These are phyloP conservation scores for Penicillium chermesinum DNA, from an alignment of 495 filamentous ascomycete genomes.

Conservation along the genomic window DNA sequence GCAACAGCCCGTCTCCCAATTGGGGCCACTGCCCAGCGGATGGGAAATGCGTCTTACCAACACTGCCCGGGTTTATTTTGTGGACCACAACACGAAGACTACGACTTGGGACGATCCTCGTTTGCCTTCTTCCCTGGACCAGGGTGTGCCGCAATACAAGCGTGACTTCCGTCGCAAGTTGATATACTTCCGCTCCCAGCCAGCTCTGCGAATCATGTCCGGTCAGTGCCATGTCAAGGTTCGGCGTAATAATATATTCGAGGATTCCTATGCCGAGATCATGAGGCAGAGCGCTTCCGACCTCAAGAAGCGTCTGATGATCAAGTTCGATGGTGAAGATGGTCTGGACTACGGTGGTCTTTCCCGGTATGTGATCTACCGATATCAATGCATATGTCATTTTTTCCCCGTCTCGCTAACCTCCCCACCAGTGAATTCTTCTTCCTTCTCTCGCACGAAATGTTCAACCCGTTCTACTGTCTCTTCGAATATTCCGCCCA, in stretches of 20 bases:
- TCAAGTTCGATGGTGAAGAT: slow-evolving; percentile 98
- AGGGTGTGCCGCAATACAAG: slow-evolving; percentile 99
- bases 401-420: slow-evolving; percentile 21
- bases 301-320: slow-evolving; percentile 97
- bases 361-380: slow-evolving; percentile 54
- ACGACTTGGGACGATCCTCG: slow-evolving; percentile 99
- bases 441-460: slow-evolving; percentile 99
- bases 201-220: slow-evolving; percentile 87
- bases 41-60: slow-evolving; percentile 99
- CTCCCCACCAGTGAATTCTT: slow-evolving; percentile 78
- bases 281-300: slow-evolving; percentile 95
- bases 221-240: slow-evolving; percentile 99
- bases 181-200: slow-evolving; percentile 98
- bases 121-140: slow-evolving; percentile 90
- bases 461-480: slow-evolving; percentile 99
- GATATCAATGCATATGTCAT: background rate
- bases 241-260: slow-evolving; percentile 91
- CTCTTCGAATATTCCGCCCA: slow-evolving; percentile 99
- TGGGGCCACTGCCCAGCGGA: slow-evolving; percentile 92
- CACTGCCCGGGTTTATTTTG: slow-evolving; percentile 95
- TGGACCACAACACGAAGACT: slow-evolving; percentile 99
- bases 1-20: slow-evolving; percentile 94
- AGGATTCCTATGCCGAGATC: slow-evolving; percentile 97
- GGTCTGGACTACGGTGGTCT: slow-evolving; percentile 97
- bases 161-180: slow-evolving; percentile 96